Evolutionary conservation across 2,329 filamentous ascomycete species (phyloP).

Genomic region (Ophiostoma montium): DNA sequence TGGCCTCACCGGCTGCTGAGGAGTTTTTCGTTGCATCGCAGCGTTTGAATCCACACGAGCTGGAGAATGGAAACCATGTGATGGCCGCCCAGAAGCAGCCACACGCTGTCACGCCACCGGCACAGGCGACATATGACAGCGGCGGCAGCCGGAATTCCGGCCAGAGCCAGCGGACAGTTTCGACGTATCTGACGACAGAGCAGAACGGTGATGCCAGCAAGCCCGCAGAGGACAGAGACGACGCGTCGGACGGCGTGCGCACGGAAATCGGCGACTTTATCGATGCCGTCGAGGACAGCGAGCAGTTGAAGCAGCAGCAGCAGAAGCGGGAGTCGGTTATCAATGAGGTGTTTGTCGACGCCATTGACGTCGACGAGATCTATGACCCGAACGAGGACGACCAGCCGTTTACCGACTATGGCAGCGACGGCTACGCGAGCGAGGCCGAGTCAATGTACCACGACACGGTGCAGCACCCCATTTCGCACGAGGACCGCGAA

Average conservation of each 20-base stretch:
- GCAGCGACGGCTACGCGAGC: conserved; percentile 30
- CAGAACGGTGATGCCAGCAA: conserved; percentile 10
- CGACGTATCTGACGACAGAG: conserved; percentile 2
- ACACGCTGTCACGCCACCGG: conserved; percentile 1
- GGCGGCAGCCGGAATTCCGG: not conserved
- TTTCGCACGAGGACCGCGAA: conserved; percentile 81
- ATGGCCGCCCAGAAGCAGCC: no score
- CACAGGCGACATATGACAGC: not conserved
- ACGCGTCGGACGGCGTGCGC: conserved; percentile 21
- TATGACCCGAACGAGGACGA: conserved; percentile 20
- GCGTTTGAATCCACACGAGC: no score
- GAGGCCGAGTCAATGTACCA: conserved; percentile 52
- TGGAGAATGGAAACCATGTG: no score
- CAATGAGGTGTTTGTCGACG: conserved; percentile 19
- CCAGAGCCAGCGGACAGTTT: not conserved
- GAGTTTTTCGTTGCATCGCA: no score
- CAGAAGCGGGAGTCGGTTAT: conserved; percentile 14
- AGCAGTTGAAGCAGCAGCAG: not conserved
- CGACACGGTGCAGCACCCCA: conserved; percentile 41
- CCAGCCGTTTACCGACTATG: not conserved
- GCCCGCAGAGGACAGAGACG: conserved; percentile 17
- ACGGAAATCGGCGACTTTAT: conserved; percentile 25
- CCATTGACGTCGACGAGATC: conserved; percentile 20
- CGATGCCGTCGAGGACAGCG: conserved; percentile 7
- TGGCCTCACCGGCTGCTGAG: no score